Evolutionary conservation across 2,329 filamentous ascomycete genomes (phyloP), one percentile per base, ranked within the genome.

Genomic region (Ophiostoma ulmi): DNA sequence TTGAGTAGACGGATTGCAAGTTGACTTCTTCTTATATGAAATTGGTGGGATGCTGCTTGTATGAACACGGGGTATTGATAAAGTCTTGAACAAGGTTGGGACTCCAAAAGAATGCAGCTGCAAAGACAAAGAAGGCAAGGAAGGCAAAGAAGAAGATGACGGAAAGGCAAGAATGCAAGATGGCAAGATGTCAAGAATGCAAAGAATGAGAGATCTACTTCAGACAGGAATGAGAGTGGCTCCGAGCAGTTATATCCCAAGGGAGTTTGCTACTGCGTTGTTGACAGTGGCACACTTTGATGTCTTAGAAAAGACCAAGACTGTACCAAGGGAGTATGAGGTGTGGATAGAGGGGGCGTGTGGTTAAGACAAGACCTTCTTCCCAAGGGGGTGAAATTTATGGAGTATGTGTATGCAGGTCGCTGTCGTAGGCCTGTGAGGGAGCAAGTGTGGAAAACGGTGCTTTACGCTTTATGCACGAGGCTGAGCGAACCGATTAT

Each of bases 191-290:
- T 13, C 55, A 64, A 44, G 41, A 58, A 55, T 44, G 26, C 65
- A 35, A 66, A 41, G 36, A 41, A 67, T 10, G 61, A 71, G 67
- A 58, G 63, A 64, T 71, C 44, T 38, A n/a, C 68, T 71, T 48
- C 35, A 55, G 66, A 31, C 31, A 72, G 71, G 73, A 73, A 73
- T 71, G 73, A 55, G 69, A 70, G 72, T 66, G 67, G 72, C 70
- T 61, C 68, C n/a, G 61, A 72, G 71, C 67, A 71, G 73, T 73
- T 73, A 72, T 75, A 74, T 71, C 66, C 67, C 31, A 63, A 63
- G 70, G 71, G 67, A 69, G 52, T 67, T 65, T 68, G 44, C 44
- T 48, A 20, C 14, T 48, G 72, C 69, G 72, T 73, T 72, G 70
- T 41, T 74, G 70, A 68, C 41, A 63, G 72, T 71, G 72, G 73